Percentiles rank a stretch among this genome's conserved stretches.
phyloP scores from a whole-genome alignment of 805 yeast genomes.

The Hanseniaspora lindneri region DNA sequence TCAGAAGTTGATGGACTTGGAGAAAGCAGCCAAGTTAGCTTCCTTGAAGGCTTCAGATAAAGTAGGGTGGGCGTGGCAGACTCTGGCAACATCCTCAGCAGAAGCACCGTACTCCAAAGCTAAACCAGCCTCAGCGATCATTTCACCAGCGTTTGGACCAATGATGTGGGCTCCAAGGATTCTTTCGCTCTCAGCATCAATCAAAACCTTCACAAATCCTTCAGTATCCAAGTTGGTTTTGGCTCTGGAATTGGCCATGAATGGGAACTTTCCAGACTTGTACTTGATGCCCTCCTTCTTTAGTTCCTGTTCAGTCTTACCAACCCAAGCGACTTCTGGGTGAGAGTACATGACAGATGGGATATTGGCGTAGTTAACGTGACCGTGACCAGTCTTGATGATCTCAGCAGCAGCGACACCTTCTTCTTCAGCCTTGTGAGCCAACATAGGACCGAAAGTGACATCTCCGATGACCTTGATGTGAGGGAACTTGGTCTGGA shows the following conservation, averaged over 20 bases:
- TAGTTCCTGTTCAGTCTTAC: slow-evolving; percentile 87
- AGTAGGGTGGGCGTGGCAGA: slow-evolving; percentile 98
- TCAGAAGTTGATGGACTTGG: slow-evolving; percentile 79
- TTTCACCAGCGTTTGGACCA: slow-evolving; percentile 98
- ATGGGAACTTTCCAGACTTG: slow-evolving; percentile 96
- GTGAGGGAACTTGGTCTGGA: slow-evolving; percentile 81
- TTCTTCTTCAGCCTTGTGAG: slow-evolving; percentile 99
- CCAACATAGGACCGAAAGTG: slow-evolving; percentile 97
- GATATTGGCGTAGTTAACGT: slow-evolving; percentile 93
- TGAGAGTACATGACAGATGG: slow-evolving; percentile 99
- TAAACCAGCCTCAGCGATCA: slow-evolving; percentile 97
- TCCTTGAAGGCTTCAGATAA: slow-evolving; percentile 96
- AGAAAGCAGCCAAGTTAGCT: slow-evolving; percentile 87
- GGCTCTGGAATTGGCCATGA: slow-evolving; percentile 98
- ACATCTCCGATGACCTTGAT: slow-evolving; percentile 97
- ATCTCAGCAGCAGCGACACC: slow-evolving; percentile 97
- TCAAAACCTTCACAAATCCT: slow-evolving; percentile 89
- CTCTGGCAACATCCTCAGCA: slow-evolving; percentile 93
- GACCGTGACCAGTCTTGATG: slow-evolving; percentile 88
- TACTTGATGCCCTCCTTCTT: slow-evolving; percentile 84
- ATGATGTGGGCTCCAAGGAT: slow-evolving; percentile 92
- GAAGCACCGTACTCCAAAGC: slow-evolving; percentile 98
- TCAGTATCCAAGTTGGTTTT: slow-evolving; percentile 95
- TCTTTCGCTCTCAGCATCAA: slow-evolving; percentile 96
- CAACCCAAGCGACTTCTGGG: slow-evolving; percentile 99